phyloP scores from a whole-genome alignment of 2,329 filamentous ascomycete species.

The Fusarium proliferatum region DNA sequence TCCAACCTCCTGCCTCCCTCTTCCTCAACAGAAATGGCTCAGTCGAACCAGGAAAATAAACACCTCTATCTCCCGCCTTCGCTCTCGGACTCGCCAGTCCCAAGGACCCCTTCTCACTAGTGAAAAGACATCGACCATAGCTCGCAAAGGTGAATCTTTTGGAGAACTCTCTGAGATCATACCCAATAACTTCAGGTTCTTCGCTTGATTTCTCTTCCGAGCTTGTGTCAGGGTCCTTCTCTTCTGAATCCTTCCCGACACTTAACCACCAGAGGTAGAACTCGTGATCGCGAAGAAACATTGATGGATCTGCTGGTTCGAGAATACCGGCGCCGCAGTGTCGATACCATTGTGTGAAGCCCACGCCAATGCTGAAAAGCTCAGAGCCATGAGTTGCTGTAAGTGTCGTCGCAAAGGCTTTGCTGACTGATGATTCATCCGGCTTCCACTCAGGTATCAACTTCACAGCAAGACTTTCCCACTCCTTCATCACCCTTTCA shows the following conservation, averaged over 20 bases:
- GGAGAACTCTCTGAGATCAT: not conserved
- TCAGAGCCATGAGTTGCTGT: not conserved
- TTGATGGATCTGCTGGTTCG: not conserved
- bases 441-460: not conserved
- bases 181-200: not conserved
- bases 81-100: not conserved
- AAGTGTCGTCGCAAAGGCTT: constrained; percentile 1
- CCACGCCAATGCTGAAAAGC: fast-evolving
- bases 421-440: not conserved
- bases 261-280: constrained; percentile 18
- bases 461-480: constrained; percentile 1
- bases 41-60: constrained; percentile 6
- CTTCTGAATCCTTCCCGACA: fast-evolving
- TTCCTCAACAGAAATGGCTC: not conserved
- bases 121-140: constrained; percentile 15
- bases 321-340: constrained; percentile 9
- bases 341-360: constrained; percentile 18
- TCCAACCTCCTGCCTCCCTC: not conserved
- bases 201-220: not conserved
- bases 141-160: not conserved
- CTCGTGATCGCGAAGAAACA: constrained; percentile 9
- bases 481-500: not conserved
- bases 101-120: constrained; percentile 4
- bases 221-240: fast-evolving
- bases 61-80: not conserved